These are phyloP conservation scores for Wickerhamomyces canadensis DNA, from an alignment of 805 yeast species.

Conservation along the genomic window DNA sequence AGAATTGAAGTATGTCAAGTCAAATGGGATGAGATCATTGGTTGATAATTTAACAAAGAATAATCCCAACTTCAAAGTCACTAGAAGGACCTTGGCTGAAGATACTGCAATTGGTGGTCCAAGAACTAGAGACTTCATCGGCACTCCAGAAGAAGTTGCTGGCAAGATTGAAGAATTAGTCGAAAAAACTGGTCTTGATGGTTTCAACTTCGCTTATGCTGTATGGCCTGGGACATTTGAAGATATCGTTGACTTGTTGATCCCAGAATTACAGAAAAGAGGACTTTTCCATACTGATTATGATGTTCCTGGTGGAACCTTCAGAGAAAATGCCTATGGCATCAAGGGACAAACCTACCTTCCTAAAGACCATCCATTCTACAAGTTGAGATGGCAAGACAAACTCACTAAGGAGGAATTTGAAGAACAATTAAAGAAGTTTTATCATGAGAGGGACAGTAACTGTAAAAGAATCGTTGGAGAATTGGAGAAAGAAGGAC, in stretches of 20 bases:
- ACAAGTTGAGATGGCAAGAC: constrained; percentile 5
- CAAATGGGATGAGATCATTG: constrained; percentile 27
- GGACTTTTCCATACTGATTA: constrained; percentile 30
- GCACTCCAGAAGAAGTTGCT: constrained; percentile 34
- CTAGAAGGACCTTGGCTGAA: constrained; percentile 20
- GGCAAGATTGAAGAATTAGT: constrained; percentile 36
- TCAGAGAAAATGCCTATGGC: constrained; percentile 9
- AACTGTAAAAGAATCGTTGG: not conserved
- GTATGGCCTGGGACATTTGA: constrained; percentile 35
- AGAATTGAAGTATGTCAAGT: constrained; percentile 25
- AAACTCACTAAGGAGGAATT: constrained; percentile 1
- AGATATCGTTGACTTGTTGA: constrained; percentile 31
- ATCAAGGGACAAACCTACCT: constrained; percentile 3
- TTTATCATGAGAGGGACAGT: constrained; percentile 1
- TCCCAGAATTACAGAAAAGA: constrained; percentile 33
- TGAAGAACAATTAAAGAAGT: constrained; percentile 1
- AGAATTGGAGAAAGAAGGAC: constrained; percentile 2
- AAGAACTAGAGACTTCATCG: constrained; percentile 24
- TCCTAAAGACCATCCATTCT: constrained; percentile 5
- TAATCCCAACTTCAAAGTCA: constrained; percentile 20
- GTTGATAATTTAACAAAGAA: constrained; percentile 26
- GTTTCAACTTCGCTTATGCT: constrained; percentile 38
- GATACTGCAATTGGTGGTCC: constrained; percentile 22
- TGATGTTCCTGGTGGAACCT: constrained; percentile 14
- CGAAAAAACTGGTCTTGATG: constrained; percentile 35